A percentile compares a stretch with the other conserved stretches of the same genome.
These are phyloP conservation scores for Lactarius pseudohatsudake DNA, from an alignment of 768 basidiomycete species.

Conservation along the genomic window DNA sequence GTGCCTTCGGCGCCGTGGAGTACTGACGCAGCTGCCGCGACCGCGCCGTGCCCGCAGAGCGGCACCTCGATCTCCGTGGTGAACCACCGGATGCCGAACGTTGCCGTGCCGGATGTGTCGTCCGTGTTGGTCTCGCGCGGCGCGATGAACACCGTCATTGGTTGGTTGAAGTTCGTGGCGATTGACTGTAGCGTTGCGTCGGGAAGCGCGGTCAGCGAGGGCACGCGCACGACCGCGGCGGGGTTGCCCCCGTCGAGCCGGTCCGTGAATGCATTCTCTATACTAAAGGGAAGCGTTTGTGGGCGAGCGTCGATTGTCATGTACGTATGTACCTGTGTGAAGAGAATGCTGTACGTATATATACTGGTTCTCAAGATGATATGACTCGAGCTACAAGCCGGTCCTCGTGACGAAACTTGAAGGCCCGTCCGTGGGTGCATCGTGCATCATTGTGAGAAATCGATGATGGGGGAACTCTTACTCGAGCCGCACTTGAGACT, in stretches of 20 bases:
- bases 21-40: conserved; percentile 32
- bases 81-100: conserved; percentile 35
- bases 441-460: too few relatives aligned
- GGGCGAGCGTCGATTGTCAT: conserved; percentile 9
- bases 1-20: background rate
- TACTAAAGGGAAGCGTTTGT: conserved; percentile 26
- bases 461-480: too few relatives aligned
- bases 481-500: too few relatives aligned
- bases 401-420: background rate
- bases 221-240: conserved; percentile 36
- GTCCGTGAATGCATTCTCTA: conserved; percentile 38
- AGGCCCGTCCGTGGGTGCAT: too few relatives aligned
- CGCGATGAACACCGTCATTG: conserved; percentile 30
- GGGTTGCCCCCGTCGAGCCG: conserved; percentile 35
- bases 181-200: conserved; percentile 28
- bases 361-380: background rate
- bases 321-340: background rate
- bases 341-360: background rate
- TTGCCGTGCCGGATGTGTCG: background rate
- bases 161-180: conserved; percentile 31
- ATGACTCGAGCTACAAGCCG: background rate
- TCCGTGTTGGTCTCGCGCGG: background rate
- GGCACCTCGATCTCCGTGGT: conserved; percentile 31
- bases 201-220: conserved; percentile 18
- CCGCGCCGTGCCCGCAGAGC: conserved; percentile 39